Evolutionary conservation across 2,329 filamentous ascomycete genomes (phyloP).

Genomic region (Arthroderma sp.): DNA sequence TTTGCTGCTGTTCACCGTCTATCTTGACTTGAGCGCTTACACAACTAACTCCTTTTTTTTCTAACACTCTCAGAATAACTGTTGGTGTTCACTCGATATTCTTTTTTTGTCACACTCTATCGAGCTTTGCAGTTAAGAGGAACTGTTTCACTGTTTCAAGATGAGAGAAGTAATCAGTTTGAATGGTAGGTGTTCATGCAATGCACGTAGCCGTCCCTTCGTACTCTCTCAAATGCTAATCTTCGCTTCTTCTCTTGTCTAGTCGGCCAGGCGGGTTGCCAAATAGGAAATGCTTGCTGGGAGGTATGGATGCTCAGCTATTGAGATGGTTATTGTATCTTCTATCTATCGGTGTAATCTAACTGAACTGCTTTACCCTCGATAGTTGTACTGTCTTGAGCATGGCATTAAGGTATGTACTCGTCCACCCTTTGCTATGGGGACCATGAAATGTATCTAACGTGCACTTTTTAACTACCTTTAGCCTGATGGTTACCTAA

Average conservation of each 20-base stretch:
- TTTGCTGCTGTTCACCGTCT: too few species aligned
- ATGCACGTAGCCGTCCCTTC: too few species aligned
- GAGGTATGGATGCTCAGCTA: constrained; percentile 58
- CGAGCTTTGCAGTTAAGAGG: too few species aligned
- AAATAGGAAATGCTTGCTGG: constrained; percentile 99
- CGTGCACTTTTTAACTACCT: not conserved
- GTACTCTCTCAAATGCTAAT: too few species aligned
- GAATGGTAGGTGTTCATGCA: constrained; percentile 59
- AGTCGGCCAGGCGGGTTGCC: constrained; percentile 99
- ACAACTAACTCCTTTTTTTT: too few species aligned
- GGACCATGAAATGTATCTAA: not conserved
- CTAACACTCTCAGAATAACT: too few species aligned
- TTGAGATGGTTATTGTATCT: not conserved
- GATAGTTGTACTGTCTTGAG: constrained; percentile 97
- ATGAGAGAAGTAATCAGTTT: constrained; percentile 99
- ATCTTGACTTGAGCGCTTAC: too few species aligned
- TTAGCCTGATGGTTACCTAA: constrained; percentile 95
- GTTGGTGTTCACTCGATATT: too few species aligned
- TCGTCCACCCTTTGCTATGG: constrained; percentile 2
- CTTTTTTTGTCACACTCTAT: too few species aligned
- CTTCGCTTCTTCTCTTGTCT: constrained; percentile 13
- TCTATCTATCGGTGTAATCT: constrained; percentile 18
- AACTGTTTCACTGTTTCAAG: too few species aligned
- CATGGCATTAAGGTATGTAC: constrained; percentile 89
- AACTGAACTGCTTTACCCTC: constrained; percentile 22